phyloP scores from a whole-genome alignment of 192 early-diverging fungal species.

The Gonapodya sp. region DNA sequence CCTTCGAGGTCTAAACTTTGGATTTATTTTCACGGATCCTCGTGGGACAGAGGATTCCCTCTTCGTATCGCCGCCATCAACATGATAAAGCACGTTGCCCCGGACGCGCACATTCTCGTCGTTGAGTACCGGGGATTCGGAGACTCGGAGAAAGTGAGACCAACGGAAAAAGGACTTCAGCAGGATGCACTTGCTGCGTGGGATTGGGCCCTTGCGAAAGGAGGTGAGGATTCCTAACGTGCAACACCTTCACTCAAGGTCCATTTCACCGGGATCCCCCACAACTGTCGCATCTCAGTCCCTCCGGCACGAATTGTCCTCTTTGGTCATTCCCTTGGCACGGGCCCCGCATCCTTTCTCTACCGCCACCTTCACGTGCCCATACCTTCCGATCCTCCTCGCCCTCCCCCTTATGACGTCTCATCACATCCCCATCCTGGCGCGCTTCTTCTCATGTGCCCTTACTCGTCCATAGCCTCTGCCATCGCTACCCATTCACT shows the following conservation, averaged over 20 bases:
- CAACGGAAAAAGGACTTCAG: constrained; percentile 27
- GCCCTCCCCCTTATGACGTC: neutral
- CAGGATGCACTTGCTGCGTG: constrained; percentile 31
- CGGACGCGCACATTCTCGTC: constrained; percentile 31
- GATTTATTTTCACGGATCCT: neutral
- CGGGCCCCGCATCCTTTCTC: constrained; percentile 23
- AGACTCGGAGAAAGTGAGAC: constrained; percentile 28
- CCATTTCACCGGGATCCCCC: neutral
- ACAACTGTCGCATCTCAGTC: too few relatives aligned
- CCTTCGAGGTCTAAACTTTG: neutral
- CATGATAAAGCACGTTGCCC: neutral
- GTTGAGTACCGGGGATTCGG: constrained; percentile 47
- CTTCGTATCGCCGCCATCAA: neutral
- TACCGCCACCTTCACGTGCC: neutral
- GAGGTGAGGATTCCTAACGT: neutral
- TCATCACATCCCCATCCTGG: neutral
- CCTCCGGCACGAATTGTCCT: constrained; percentile 26
- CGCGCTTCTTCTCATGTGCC: neutral
- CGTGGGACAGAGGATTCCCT: neutral
- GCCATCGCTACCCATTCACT: constrained; percentile 28
- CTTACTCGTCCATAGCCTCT: constrained; percentile 34
- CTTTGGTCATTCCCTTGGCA: constrained; percentile 34
- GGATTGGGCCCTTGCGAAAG: constrained; percentile 29
- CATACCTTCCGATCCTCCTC: neutral
- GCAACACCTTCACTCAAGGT: neutral